Evolutionary conservation across 352 stramenopile genomes (phyloP).

Genomic region (Globisporangium viniferum): DNA sequence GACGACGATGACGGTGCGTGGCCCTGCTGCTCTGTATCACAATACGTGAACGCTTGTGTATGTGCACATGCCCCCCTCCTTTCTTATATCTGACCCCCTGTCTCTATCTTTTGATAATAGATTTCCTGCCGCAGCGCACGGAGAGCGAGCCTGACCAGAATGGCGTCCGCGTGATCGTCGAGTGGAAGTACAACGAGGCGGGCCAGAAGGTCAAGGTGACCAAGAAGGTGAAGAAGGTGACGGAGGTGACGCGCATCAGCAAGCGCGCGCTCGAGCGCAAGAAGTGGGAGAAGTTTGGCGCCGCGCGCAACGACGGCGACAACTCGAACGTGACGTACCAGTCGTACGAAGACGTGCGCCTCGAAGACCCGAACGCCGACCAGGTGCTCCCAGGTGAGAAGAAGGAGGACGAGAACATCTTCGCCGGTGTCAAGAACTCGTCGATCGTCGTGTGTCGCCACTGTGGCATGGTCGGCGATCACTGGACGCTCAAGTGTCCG

Average conservation of each 20-base stretch:
- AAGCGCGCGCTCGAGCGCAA: slow-evolving; percentile 82
- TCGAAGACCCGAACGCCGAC: slow-evolving; percentile 87
- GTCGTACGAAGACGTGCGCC: slow-evolving; percentile 74
- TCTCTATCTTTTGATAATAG: slow-evolving; percentile 13
- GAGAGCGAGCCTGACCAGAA: slow-evolving; percentile 80
- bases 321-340: slow-evolving; percentile 87
- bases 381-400: slow-evolving; percentile 84
- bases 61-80: background rate
- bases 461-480: slow-evolving; percentile 88
- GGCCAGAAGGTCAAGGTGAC: slow-evolving; percentile 91
- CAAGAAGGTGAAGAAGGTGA: slow-evolving; percentile 88
- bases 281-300: slow-evolving; percentile 85
- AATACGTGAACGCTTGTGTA: background rate
- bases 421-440: slow-evolving; percentile 84
- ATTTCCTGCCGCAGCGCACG: slow-evolving; percentile 76
- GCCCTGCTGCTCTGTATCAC: background rate
- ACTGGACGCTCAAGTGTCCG: slow-evolving; percentile 90
- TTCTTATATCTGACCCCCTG: background rate
- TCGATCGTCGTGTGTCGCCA: slow-evolving; percentile 88
- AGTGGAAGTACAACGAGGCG: slow-evolving; percentile 88
- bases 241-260: slow-evolving; percentile 76
- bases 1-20: slow-evolving; percentile 66
- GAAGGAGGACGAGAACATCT: slow-evolving; percentile 89
- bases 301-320: slow-evolving; percentile 59
- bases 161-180: slow-evolving; percentile 83